Evolutionary conservation across 257 asterid species (phyloP).

Genomic region (Gardenia jasminoides): DNA sequence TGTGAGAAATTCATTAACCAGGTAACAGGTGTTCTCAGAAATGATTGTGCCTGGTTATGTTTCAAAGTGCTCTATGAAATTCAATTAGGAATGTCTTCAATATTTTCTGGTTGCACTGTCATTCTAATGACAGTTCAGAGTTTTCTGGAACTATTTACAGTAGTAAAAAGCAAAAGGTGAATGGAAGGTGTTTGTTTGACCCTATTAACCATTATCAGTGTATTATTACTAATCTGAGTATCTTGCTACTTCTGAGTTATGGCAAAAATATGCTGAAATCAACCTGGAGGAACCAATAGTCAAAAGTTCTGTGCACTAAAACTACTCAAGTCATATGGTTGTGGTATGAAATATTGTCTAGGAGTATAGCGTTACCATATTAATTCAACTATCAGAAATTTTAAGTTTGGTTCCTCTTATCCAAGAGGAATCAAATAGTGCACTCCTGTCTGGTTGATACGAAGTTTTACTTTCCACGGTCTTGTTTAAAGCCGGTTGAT

Average conservation of each 20-base stretch:
- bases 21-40: slow-evolving; percentile 43
- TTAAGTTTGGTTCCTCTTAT: not conserved
- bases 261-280: not conserved
- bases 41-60: not conserved
- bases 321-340: not conserved
- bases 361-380: not conserved
- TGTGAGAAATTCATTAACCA: slow-evolving; percentile 55
- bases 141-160: not conserved
- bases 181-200: not conserved
- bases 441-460: not conserved
- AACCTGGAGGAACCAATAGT: not conserved
- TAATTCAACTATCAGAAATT: not conserved
- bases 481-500: not conserved
- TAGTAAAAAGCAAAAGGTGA: not conserved
- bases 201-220: not conserved
- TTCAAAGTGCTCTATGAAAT: not conserved
- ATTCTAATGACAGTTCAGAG: not conserved
- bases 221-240: not conserved
- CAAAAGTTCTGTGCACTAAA: not conserved
- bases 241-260: not conserved
- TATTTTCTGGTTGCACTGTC: not conserved
- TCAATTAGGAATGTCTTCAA: not conserved
- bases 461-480: not conserved
- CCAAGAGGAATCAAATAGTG: not conserved
- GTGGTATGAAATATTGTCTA: not conserved